Evolutionary conservation across 176 grass and related monocot genomes (phyloP), one percentile per base, ranked within the genome.

Genomic region (Avena eriantha): DNA sequence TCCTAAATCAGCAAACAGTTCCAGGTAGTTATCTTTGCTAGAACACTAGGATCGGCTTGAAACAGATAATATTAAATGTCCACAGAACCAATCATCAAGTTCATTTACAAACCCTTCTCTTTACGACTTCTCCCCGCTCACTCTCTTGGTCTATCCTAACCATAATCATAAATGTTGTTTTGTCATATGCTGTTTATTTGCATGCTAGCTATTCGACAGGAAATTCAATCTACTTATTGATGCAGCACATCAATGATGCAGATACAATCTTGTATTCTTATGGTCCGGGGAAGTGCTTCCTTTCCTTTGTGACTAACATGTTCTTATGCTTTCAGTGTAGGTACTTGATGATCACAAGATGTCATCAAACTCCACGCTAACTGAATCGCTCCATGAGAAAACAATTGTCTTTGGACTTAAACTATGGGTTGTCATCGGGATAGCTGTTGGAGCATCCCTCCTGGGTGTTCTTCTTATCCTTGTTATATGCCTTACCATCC

Each of bases 381-480:
- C 93, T 69, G 92, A 98, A 83, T 93, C 94, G 55, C 83, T 98
- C 59, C 89, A 95, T 88, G 81, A 87, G 59, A 95, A 92, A 88
- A 98, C 93, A 8, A 54, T 94, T 78, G 76, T 98, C 36, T 90
- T 95, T 88, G 93, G 96, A 29, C 93, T 98, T 43, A 95, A 95
- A 90, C 86, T 98, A 55, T 98, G 92, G 93, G 94, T 95, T 35
- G 92, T 98, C 39, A 98, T 98, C 81, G 93, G 96, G n/a, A 89
- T 98, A 12, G 57, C 87, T 54, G 96, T 94, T 21, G 96, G 93
- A 70, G 92, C 90, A 8, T 94, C 93, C 48, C 88, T 98, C 55
- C 81, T 98, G 84, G 83, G 82, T 68, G 71, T 94, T 80, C 93
- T 98, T 90, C 87, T 89, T 9, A 50, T 98, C 71, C 77, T 98